These are phyloP conservation scores for Bipolaris cookei DNA, from an alignment of 2,329 filamentous ascomycete genomes.

Conservation along the genomic window DNA sequence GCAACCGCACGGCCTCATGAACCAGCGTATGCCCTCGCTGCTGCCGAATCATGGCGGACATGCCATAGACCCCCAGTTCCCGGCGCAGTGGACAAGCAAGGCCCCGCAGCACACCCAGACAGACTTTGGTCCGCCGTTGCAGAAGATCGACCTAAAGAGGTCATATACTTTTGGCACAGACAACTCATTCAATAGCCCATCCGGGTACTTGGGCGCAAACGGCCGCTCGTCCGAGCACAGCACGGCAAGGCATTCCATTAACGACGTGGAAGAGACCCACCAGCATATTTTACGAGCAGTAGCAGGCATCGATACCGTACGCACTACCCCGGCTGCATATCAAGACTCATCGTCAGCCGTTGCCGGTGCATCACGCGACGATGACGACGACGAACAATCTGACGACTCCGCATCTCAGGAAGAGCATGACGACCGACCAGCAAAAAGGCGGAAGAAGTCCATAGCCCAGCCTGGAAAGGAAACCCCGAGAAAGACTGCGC, in stretches of 20 bases:
- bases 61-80: constrained; percentile 39
- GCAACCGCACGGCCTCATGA: constrained; percentile 35
- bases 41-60: constrained; percentile 38
- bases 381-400: constrained; percentile 29
- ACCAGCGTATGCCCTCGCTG: constrained; percentile 40
- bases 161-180: constrained; percentile 48
- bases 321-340: constrained; percentile 17
- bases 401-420: constrained; percentile 33
- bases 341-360: constrained; percentile 3
- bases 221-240: constrained; percentile 31
- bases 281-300: constrained; percentile 22
- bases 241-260: constrained; percentile 35
- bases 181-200: constrained; percentile 42
- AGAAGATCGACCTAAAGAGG: constrained; percentile 32
- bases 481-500: constrained; percentile 27
- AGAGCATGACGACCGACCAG: constrained; percentile 28
- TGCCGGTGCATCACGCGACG: constrained; percentile 12
- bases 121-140: constrained; percentile 25
- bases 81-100: constrained; percentile 37
- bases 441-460: constrained; percentile 38
- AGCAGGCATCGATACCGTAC: constrained; percentile 13
- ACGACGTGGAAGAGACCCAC: constrained; percentile 28
- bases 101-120: constrained; percentile 26
- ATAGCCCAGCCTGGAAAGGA: constrained; percentile 20
- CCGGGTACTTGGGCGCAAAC: constrained; percentile 35